A percentile compares a stretch with the other conserved stretches of the same genome.
Conservation (phyloP, 2,329 filamentous ascomycete genomes). For the Botrytis deweyae region DNA sequence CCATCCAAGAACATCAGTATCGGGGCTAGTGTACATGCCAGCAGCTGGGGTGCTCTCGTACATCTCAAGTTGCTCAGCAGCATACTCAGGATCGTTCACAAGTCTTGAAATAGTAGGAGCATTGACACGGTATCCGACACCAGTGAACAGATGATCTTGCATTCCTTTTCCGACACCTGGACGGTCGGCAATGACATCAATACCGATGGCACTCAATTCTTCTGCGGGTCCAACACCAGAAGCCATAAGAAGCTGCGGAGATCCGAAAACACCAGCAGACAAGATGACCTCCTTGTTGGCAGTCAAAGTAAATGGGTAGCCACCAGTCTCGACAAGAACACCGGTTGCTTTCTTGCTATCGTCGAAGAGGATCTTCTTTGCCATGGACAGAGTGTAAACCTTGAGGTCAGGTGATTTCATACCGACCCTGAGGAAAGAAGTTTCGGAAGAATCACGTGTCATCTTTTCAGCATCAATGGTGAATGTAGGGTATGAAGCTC, state of each 20-base stretch:
- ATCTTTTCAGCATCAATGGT: conserved; percentile 38
- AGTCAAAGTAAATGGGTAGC: conserved; percentile 16
- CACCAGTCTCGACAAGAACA: conserved; percentile 39
- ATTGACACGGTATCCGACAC: conserved; percentile 21
- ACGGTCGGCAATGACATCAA: conserved; percentile 46
- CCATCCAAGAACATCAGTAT: conserved; percentile 26
- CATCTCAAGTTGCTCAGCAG: not conserved
- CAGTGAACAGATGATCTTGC: conserved; percentile 41
- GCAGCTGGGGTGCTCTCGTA: conserved; percentile 7
- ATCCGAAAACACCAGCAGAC: conserved; percentile 49
- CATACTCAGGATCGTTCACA: conserved; percentile 1
- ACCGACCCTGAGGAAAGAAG: conserved; percentile 39
- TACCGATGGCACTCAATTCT: conserved; percentile 45
- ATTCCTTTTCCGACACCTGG: conserved; percentile 52
- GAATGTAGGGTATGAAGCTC: conserved; percentile 39
- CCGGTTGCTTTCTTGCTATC: conserved; percentile 43
- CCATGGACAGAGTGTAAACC: conserved; percentile 45
- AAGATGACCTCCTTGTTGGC: conserved; percentile 41
- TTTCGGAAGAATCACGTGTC: conserved; percentile 41
- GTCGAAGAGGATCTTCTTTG: conserved; percentile 47
- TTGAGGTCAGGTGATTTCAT: conserved; percentile 34
- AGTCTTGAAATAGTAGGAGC: conserved; percentile 15
- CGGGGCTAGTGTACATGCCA: conserved; percentile 20
- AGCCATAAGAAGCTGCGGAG: conserved; percentile 50
- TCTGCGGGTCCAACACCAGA: conserved; percentile 47